Evolutionary conservation across 768 basidiomycete species (phyloP), one percentile per base, ranked within the genome.

Genomic region (Hydnum rufescens): DNA sequence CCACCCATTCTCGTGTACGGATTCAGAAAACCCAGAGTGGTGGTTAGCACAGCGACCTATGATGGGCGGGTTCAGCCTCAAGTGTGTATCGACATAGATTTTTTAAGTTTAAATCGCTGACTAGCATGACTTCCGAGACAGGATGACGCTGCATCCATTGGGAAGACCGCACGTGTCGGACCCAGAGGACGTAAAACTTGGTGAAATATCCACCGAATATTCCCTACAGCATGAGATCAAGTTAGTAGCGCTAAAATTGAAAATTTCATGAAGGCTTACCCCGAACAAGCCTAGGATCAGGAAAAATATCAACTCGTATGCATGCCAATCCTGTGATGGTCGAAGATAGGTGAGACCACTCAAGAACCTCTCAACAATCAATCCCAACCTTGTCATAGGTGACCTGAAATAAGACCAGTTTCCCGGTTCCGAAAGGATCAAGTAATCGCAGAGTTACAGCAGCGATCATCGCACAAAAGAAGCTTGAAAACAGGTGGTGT

Each of bases 381-480:
- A 1, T 47, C 26, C 59, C 5, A 52, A 80, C 86, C 70, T 76
- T 84, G 62, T 83, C 81, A 60, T 92, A 95, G 0, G 81, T 84
- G 39, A 92, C 87, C 60, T 87, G 84, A 64, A 90, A 90, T 42
- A 95, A 68, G 0, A 95, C 90, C 22, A 96, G 70, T 63, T 95
- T 95, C 23, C 89, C 89, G 3, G 87, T 93, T 13, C 88, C 85
- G 60, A 96, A 96, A 0, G 95, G 95, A 64, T 99, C 84, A 32
- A 97, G 62, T 16, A 61, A 51, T 54, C 61, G 62, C 31, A 67
- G 61, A 16, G 61, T 62, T 25, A 64, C 57, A 2, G 62, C 62
- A 1, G 64, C 65, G 46, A 64, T 63, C 23, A 65, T 70, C 2
- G 71, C 72, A 55, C 68, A 72, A 62, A 66, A 68, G 59, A 67